Conservation (phyloP, 257 asterid genomes). For the Scutellaria minor region DNA sequence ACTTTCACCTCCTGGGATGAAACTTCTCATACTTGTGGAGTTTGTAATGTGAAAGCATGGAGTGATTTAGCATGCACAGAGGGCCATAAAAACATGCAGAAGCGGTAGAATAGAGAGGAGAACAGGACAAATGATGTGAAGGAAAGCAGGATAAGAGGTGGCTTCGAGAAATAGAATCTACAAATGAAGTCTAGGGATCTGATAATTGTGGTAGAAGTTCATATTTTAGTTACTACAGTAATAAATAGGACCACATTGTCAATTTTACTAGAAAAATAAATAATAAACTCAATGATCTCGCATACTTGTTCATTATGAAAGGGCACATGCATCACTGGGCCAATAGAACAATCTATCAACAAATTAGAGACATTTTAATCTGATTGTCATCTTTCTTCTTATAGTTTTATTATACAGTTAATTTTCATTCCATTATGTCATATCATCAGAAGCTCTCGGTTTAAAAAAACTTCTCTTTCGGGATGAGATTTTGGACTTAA, state of each 20-base stretch:
- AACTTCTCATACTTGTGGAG: background rate
- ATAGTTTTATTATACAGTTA: background rate
- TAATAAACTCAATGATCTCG: background rate
- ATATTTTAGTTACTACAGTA: background rate
- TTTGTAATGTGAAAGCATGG: background rate
- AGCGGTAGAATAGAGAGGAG: background rate
- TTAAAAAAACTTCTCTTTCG: background rate
- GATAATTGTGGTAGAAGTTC: background rate
- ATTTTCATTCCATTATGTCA: background rate
- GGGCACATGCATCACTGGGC: background rate
- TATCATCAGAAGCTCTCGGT: constrained; percentile 6
- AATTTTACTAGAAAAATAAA: constrained; percentile 1
- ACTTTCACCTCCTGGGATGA: background rate
- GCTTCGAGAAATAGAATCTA: background rate
- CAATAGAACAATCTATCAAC: constrained; percentile 11
- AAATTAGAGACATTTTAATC: background rate
- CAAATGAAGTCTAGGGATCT: background rate
- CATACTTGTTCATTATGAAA: constrained; percentile 25
- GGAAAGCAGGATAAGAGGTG: background rate
- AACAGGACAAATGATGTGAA: background rate
- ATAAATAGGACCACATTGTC: background rate
- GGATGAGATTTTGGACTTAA: background rate
- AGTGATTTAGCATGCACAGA: constrained; percentile 13
- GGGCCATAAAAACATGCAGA: background rate
- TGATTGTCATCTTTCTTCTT: constrained; percentile 26